Evolutionary conservation across 1,284 basidiomycete genomes (phyloP), one percentile per base, ranked within the genome.

Genomic region (Irpex sp.): DNA sequence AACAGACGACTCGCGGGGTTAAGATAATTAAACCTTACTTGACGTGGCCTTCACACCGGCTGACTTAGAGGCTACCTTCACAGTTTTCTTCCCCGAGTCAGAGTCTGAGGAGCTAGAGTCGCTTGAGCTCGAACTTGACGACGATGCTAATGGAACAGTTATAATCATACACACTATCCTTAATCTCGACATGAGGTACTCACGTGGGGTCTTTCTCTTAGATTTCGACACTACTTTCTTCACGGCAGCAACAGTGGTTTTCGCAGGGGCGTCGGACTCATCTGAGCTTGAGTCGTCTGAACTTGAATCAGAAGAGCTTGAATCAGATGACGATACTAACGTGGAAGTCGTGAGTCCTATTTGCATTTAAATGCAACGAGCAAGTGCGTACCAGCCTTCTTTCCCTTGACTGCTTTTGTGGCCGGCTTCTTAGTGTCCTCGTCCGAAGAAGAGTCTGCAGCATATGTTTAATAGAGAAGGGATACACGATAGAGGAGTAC

Each of bases 91-190:
- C 48, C 57, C 63, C 6, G 65, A 67, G 61, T 71, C 67, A 14
- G 76, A 69, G 60, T 67, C 67, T n/a, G 72, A 70, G 58, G 65
- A 58, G 55, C 56, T 57, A 12, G 45, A 23, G 5, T 59, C 58
- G 21, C 42, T 56, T 62, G 48, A 51, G 3, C 48, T 51, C n/a
- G 48, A 51, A 19, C 48, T 51, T 4, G 48, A 51, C 8, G 48
- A 62, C 33, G 61, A 58, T 8, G 61, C 39, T 45, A 16, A 16
- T 6, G n/a, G 4, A n/a, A n/a, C 6, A 2, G 1, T 33, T 33
- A 33, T 1, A 7, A 33, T 33, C 28, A 33, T 2, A 7, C 28
- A 33, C 28, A 6, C 7, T n/a, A n/a, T n/a, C 28, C 2, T 33
- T 33, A 6, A 45, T 2, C 39, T 45, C 39, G 4, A 1, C 4